phyloP scores from a whole-genome alignment of 495 filamentous ascomycete genomes.

The Astrocystis sublimbata region DNA sequence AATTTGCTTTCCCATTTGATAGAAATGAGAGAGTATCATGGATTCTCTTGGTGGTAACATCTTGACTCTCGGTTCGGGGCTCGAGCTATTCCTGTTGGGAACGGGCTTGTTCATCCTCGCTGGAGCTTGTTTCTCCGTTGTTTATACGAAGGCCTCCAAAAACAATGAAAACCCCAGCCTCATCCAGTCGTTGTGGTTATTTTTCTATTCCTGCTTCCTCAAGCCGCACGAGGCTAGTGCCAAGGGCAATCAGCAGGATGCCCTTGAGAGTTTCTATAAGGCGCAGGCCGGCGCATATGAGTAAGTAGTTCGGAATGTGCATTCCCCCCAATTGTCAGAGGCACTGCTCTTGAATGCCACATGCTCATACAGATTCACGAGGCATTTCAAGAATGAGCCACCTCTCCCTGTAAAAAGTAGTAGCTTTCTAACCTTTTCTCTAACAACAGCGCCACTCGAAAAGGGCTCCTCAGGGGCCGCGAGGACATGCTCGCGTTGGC shows the following conservation, averaged over 20 bases:
- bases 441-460: constrained; percentile 76
- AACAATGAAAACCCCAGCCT: constrained; percentile 43
- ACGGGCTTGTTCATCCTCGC: constrained; percentile 46
- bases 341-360: too few relatives aligned
- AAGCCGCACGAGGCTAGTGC: constrained; percentile 76
- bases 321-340: too few relatives aligned
- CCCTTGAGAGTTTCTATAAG: constrained; percentile 94
- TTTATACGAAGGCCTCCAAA: constrained; percentile 30
- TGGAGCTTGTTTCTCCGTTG: constrained; percentile 44
- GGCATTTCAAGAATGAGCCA: too few relatives aligned
- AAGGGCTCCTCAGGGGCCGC: constrained; percentile 75
- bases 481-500: constrained; percentile 91
- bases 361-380: too few relatives aligned
- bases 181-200: constrained; percentile 54
- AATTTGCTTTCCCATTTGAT: constrained; percentile 23
- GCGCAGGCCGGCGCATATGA: constrained; percentile 87
- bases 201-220: constrained; percentile 86
- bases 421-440: too few relatives aligned
- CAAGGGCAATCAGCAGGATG: constrained; percentile 75
- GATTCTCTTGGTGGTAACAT: constrained; percentile 63
- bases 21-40: constrained; percentile 63
- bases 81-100: constrained; percentile 48
- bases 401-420: too few relatives aligned
- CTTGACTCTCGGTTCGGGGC: constrained; percentile 43
- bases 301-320: too few relatives aligned